These are phyloP conservation scores for Malania oleifera DNA, from an alignment of 164 flowering plant species.

Conservation along the genomic window DNA sequence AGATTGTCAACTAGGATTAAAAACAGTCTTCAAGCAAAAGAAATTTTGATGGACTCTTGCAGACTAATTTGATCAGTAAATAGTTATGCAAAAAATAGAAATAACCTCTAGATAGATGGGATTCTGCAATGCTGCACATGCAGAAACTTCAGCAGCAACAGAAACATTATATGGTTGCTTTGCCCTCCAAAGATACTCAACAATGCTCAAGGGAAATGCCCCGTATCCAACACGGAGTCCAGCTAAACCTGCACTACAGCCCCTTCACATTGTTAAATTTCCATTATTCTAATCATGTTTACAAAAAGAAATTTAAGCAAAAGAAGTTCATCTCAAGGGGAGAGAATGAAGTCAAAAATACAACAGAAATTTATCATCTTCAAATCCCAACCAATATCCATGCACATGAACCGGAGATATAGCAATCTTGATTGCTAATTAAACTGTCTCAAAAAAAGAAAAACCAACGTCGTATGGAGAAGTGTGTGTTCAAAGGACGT, in stretches of 20 bases:
- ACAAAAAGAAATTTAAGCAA: neutral
- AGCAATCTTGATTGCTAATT: too few species aligned
- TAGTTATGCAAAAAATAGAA: slow-evolving; percentile 1
- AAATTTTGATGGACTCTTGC: neutral
- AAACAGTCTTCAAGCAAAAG: slow-evolving; percentile 1
- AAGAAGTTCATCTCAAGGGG: neutral
- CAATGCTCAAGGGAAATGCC: slow-evolving; percentile 87
- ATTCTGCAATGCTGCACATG: slow-evolving; percentile 91
- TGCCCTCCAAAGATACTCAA: slow-evolving; percentile 94
- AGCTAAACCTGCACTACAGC: slow-evolving; percentile 68
- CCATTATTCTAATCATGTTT: neutral
- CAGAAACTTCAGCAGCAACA: slow-evolving; percentile 96
- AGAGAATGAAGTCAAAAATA: neutral
- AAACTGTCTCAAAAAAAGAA: too few species aligned
- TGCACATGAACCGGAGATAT: too few species aligned
- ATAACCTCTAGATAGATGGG: slow-evolving; percentile 79
- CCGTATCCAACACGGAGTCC: slow-evolving; percentile 98
- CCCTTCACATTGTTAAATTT: slow-evolving; percentile 1
- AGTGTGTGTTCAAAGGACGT: too few species aligned
- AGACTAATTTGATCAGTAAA: neutral
- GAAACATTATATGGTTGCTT: slow-evolving; percentile 99
- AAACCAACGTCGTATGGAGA: too few species aligned
- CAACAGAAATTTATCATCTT: neutral
- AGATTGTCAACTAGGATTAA: slow-evolving; percentile 19
- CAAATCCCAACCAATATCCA: too few species aligned